Base-by-base conservation (phyloP, 1,284 basidiomycete species). In the Neonothopanus nambi region DNA sequence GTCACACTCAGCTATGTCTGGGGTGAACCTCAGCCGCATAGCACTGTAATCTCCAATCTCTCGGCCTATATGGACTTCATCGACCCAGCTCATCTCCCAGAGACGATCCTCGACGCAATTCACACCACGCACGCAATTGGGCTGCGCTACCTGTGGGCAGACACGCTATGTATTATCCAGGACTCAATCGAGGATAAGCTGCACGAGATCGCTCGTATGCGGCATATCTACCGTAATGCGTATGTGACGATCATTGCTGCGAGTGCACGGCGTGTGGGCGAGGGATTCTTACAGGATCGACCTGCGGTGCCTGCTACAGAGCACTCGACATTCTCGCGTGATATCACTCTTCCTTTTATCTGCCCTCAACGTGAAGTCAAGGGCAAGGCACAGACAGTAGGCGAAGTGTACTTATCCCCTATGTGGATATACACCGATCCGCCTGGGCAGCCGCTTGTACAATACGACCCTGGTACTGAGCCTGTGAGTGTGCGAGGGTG, bases 1-100 rank as follows among this genome's bases (percentile, higher is more conserved):
- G 39, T 24, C n/a, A 30, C 56, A 6, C 53, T 57, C 30, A 57
- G 56, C 33, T 58, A 58, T 30, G 50, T 56, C 17, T 58, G 57
- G 57, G 57, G 57, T 36, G 54, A 41, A 37, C 18, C 37, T 20
- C 57, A 58, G 41, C 54, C 54, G 20, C 23, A 50, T 17, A 48
- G 18, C 23, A 55, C 54, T 18, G 56, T 51, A 20, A 42, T 42
- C 12, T 20, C 38, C 17, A 56, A 56, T 20, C 52, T 56, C 18
- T 50, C 48, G 11, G 18, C 28, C n/a, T 46, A 50, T 42, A 35
- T 37, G 8, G 37, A 37, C 18, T 35, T 24, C 13, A 52, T 58
- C 28, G 46, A 56, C 42, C 30, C 49, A 23, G 17, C 11, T 5
- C 28, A 36, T n/a, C 23, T 58, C 42, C 57, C 57, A 17, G 21